phyloP scores from a whole-genome alignment of 495 filamentous ascomycete species.

The Aspergillus panamensis region DNA sequence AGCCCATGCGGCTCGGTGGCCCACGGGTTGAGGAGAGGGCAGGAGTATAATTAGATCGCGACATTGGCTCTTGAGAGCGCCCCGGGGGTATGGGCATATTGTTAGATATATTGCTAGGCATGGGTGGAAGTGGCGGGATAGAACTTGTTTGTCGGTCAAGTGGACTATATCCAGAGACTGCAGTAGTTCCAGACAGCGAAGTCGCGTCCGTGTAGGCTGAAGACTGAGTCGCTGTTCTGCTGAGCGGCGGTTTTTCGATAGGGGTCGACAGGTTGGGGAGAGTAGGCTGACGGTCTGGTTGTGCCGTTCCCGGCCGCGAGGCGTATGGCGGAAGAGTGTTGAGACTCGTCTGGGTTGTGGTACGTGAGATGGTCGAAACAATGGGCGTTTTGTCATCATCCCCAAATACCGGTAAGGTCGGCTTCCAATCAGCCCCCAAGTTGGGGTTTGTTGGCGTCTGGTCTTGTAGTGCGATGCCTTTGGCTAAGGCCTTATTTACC shows the following conservation, averaged over 20 bases:
- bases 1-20: constrained; percentile 9
- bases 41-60: constrained; percentile 15
- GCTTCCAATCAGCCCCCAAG: constrained; percentile 53
- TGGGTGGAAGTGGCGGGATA: constrained; percentile 27
- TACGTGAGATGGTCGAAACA: constrained; percentile 59
- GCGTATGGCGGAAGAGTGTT: constrained; percentile 61
- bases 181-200: constrained; percentile 56
- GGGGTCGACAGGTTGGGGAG: constrained; percentile 37
- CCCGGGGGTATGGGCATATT: constrained; percentile 13
- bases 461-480: constrained; percentile 62
- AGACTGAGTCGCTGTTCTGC: constrained; percentile 41
- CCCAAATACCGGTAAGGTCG: constrained; percentile 64
- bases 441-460: constrained; percentile 50
- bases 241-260: constrained; percentile 30
- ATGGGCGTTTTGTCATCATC: constrained; percentile 54
- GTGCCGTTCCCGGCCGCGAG: constrained; percentile 50
- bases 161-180: constrained; percentile 55
- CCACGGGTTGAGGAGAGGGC: background rate
- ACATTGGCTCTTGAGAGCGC: constrained; percentile 24
- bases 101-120: constrained; percentile 23
- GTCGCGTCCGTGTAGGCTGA: constrained; percentile 42
- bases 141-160: constrained; percentile 33
- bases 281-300: constrained; percentile 31
- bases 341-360: constrained; percentile 64
- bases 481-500: constrained; percentile 78